Evolutionary conservation across 495 filamentous ascomycete genomes (phyloP), one percentile per base, ranked within the genome.

Genomic region (Parathielavia appendiculata): DNA sequence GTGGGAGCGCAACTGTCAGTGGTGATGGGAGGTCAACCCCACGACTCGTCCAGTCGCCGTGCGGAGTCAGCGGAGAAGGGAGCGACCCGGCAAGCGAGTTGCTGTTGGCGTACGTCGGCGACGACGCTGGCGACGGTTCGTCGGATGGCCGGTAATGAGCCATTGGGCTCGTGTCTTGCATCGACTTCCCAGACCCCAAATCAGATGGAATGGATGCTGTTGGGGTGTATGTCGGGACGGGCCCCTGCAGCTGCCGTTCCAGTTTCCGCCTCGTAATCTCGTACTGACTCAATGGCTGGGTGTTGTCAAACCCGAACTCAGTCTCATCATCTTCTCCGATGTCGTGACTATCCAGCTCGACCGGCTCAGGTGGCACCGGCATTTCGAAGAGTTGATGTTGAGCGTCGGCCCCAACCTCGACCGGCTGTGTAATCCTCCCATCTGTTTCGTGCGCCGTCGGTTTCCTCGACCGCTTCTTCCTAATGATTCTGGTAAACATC

Each of bases 361-460:
- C 76, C 1, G 78, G 78, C 14, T 72, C 75, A 11, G 71, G 59
- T 1, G 75, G 71, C 12, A 71, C 77, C 17, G 77, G 73, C 54
- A 81, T 65, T 58, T 81, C 77, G 50, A 77, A 80, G 7, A 78
- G 62, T 61, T 78, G 77, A 56, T 80, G 76, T 39, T 63, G 68
- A 55, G 63, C 68, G 51, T 80, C 76, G 8, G 76, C 75, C 12
- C 65, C 75, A 6, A 81, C 77, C 61, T 79, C 77, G 26, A 67
- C 69, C 6, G 73, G 66, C 23, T 72, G 65, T 4, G 49, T 11
- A 13, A 59, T 67, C 41, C 41, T 63, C 35, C 55, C 59, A 26
- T 66, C 40, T 10, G 63, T 56, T 32, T 65, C 64, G 26, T 64
- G 60, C 12, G 34, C 36, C 9, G 22, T 39, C 2, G 65, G 51